A percentile compares a stretch with the other conserved stretches of the same genome.
Evolutionary conservation across 2,329 filamentous ascomycete species (phyloP).

Genomic region (Fusarium algeriense): DNA sequence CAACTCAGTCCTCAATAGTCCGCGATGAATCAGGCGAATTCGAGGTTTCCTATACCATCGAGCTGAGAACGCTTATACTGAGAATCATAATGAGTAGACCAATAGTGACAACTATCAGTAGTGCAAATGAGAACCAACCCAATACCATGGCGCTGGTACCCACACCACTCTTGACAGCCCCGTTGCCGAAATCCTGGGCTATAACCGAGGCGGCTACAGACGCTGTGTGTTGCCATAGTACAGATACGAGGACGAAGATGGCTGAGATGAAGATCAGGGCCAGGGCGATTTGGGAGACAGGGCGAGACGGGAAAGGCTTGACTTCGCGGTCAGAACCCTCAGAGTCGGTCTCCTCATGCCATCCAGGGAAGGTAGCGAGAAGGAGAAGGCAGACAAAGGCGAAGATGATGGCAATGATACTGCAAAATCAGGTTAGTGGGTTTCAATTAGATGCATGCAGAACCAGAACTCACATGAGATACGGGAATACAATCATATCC

Average conservation of each 20-base stretch:
- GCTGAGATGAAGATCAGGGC: constrained; percentile 88
- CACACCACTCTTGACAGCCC: constrained; percentile 86
- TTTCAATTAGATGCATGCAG: neutral
- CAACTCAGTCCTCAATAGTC: constrained; percentile 35
- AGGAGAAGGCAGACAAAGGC: constrained; percentile 96
- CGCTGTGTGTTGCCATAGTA: constrained; percentile 93
- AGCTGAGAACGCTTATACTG: constrained; percentile 84
- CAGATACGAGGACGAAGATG: constrained; percentile 79
- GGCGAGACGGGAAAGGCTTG: constrained; percentile 91
- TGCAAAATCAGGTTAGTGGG: constrained; percentile 51
- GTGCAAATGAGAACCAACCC: constrained; percentile 95
- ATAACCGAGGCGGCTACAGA: constrained; percentile 95
- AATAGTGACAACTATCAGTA: constrained; percentile 95
- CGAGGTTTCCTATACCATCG: constrained; percentile 58
- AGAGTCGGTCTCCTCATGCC: constrained; percentile 90
- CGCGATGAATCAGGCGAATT: constrained; percentile 31
- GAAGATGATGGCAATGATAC: constrained; percentile 97
- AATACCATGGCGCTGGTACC: constrained; percentile 97
- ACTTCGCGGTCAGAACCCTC: constrained; percentile 88
- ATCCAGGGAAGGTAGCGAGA: constrained; percentile 95
- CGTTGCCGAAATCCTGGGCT: constrained; percentile 92
- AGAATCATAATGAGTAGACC: constrained; percentile 96
- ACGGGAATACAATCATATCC: constrained; percentile 98
- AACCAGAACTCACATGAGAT: constrained; percentile 79
- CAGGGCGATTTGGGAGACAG: constrained; percentile 91